Conservation (phyloP, 108 stramenopile species). For the Cyclotella atomus region DNA sequence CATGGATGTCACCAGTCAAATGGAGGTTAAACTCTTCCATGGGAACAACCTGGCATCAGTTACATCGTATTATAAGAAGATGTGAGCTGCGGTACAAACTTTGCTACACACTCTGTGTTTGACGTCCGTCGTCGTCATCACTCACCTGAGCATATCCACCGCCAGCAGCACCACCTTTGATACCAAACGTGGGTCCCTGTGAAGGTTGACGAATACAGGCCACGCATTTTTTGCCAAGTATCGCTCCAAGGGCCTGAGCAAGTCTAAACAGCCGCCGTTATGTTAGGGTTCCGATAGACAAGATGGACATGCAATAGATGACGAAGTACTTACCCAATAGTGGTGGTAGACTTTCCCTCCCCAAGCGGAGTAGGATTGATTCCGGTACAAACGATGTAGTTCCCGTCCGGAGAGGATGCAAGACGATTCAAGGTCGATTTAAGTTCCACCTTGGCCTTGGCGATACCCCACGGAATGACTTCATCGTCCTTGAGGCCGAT, state of each 20-base stretch:
- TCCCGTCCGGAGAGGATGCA: conserved; percentile 71
- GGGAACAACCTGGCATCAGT: neutral
- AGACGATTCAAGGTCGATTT: conserved; percentile 61
- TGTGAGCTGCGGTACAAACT: neutral
- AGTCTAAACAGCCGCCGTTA: no score
- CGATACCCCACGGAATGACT: conserved; percentile 93
- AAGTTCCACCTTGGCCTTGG: conserved; percentile 94
- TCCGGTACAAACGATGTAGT: conserved; percentile 98
- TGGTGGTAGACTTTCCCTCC: conserved; percentile 97
- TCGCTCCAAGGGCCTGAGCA: conserved; percentile 91
- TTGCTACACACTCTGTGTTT: neutral
- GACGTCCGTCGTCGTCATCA: conserved; percentile 91
- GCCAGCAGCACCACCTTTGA: conserved; percentile 99
- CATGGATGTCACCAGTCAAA: conserved; percentile 96
- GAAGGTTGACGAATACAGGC: conserved; percentile 91
- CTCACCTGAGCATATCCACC: conserved; percentile 95
- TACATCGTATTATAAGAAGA: neutral
- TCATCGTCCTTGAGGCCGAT: conserved; percentile 81
- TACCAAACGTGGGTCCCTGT: conserved; percentile 99
- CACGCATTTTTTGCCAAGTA: conserved; percentile 78
- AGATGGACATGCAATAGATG: no score
- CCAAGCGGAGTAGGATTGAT: conserved; percentile 99
- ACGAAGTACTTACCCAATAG: no score
- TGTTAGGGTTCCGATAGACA: no score
- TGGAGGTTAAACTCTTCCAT: conserved; percentile 97